Evolutionary conservation across 2,329 filamentous ascomycete genomes (phyloP).

Genomic region (Fusarium domesticum): DNA sequence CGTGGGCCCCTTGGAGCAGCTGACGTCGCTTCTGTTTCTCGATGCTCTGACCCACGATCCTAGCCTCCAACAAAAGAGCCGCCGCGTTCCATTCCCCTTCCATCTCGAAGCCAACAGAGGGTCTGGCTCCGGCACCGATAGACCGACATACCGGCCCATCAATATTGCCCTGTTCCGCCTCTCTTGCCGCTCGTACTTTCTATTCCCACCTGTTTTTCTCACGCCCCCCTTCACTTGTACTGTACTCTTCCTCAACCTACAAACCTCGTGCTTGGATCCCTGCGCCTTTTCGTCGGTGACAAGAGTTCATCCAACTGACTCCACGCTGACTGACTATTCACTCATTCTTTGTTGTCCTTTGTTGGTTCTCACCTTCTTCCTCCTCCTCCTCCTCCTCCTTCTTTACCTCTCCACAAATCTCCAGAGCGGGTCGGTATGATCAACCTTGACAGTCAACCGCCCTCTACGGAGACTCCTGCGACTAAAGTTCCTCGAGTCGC

Average conservation of each 20-base stretch:
- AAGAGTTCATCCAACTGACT: conserved; percentile 22
- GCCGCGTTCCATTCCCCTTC: conserved; percentile 29
- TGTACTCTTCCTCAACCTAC: conserved; percentile 18
- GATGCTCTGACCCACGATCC: conserved; percentile 27
- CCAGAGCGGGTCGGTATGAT: conserved; percentile 39
- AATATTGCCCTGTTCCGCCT: not conserved
- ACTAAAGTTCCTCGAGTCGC: conserved; percentile 27
- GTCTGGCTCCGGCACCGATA: conserved; percentile 18
- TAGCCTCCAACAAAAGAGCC: conserved; percentile 31
- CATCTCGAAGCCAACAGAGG: conserved; percentile 24
- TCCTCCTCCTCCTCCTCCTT: conserved; percentile 20
- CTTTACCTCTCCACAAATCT: conserved; percentile 29
- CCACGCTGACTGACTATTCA: conserved; percentile 30
- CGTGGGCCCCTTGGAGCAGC: conserved; percentile 24
- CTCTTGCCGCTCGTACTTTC: conserved; percentile 14
- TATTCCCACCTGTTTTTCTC: conserved; percentile 22
- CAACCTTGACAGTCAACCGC: conserved; percentile 29
- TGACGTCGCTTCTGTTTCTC: conserved; percentile 19
- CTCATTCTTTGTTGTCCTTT: conserved; percentile 19
- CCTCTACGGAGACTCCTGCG: conserved; percentile 35
- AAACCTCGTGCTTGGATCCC: conserved; percentile 18
- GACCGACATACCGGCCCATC: conserved; percentile 11
- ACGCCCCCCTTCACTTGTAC: conserved; percentile 20
- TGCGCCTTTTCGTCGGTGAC: conserved; percentile 23
- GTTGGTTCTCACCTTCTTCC: conserved; percentile 24